Evolutionary conservation across 352 stramenopile genomes (phyloP).

Genomic region (Globisporangium acanthophoron): DNA sequence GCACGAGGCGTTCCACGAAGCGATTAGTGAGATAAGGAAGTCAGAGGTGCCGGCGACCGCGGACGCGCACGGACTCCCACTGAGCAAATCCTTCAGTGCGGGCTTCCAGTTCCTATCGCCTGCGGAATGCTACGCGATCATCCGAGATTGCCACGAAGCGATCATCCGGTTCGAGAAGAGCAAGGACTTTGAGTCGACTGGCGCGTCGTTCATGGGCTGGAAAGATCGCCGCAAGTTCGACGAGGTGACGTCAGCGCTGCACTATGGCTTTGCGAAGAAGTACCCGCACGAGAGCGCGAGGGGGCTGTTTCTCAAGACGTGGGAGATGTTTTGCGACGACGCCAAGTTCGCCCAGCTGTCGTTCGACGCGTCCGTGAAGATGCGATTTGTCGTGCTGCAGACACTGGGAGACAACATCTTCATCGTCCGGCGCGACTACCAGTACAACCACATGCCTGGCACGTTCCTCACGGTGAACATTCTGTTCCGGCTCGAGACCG

Average conservation of each 20-base stretch:
- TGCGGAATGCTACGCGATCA: constrained; percentile 34
- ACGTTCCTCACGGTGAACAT: constrained; percentile 71
- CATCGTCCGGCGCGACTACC: constrained; percentile 51
- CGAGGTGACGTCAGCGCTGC: constrained; percentile 33
- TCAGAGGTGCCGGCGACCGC: constrained; percentile 22
- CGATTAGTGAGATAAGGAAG: constrained; percentile 18
- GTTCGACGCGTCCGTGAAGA: constrained; percentile 35
- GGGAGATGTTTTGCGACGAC: constrained; percentile 41
- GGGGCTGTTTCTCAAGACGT: constrained; percentile 39
- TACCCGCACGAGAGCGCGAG: constrained; percentile 29
- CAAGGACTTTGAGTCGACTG: constrained; percentile 40
- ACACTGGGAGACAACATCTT: constrained; percentile 41
- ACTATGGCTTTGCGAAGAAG: constrained; percentile 58
- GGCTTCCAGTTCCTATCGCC: constrained; percentile 23
- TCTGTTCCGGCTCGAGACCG: constrained; percentile 54
- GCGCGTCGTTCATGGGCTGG: constrained; percentile 51
- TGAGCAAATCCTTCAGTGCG: constrained; percentile 8
- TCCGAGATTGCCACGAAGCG: constrained; percentile 49
- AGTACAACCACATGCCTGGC: constrained; percentile 37
- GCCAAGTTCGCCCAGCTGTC: constrained; percentile 45
- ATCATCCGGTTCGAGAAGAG: constrained; percentile 43
- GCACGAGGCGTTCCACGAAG: constrained; percentile 53
- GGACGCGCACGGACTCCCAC: constrained; percentile 19
- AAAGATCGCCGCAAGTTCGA: constrained; percentile 47
- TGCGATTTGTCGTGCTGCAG: constrained; percentile 45